A percentile compares a stretch with the other conserved stretches of the same genome.
Evolutionary conservation across 73 alveolate genomes (phyloP).

Genomic region (Paramecium bursaria): DNA sequence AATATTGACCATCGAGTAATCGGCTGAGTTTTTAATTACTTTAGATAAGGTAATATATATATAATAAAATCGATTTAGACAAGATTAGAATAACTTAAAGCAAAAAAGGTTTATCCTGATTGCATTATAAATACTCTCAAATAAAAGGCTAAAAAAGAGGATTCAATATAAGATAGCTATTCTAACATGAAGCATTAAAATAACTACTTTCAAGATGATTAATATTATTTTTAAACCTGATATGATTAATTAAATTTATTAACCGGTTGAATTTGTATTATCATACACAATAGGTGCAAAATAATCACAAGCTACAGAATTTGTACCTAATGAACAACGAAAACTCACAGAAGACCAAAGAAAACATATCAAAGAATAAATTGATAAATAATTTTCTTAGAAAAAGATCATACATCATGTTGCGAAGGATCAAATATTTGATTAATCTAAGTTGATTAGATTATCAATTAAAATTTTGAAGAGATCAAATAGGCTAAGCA

Average conservation of each 20-base stretch:
- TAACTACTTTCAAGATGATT: no score
- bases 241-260: slow-evolving; percentile 55
- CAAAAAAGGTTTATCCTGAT: slow-evolving; percentile 54
- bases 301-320: background rate
- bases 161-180: no score
- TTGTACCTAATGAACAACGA: background rate
- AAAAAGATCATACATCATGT: background rate
- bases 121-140: slow-evolving; percentile 10
- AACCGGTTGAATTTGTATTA: slow-evolving; percentile 31
- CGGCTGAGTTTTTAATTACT: slow-evolving; percentile 33
- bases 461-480: background rate
- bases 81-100: slow-evolving; percentile 43
- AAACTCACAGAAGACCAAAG: background rate
- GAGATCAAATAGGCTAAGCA: slow-evolving; percentile 13
- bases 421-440: background rate
- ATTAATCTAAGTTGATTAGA: background rate
- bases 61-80: slow-evolving; percentile 4
- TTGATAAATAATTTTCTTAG: background rate
- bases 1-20: slow-evolving; percentile 1
- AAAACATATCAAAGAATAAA: background rate
- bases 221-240: no score
- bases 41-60: slow-evolving; percentile 28
- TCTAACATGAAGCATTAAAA: no score
- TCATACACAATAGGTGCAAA: slow-evolving; percentile 55
- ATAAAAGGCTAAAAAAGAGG: slow-evolving; percentile 5